Conservation (phyloP, 768 basidiomycete species). For the Inosperma sp. region DNA sequence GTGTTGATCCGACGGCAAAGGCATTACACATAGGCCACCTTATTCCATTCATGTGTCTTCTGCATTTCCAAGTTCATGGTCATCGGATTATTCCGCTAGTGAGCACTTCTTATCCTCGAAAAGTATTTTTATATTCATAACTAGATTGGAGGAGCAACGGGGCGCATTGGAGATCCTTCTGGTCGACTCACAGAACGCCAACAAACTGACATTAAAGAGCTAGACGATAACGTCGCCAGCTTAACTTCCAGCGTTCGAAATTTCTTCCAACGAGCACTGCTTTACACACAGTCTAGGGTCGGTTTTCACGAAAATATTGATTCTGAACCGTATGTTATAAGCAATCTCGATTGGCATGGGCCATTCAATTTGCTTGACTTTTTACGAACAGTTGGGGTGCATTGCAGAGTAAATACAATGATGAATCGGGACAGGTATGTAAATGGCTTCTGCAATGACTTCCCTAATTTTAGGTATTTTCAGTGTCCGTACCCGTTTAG, state of each 20-base stretch:
- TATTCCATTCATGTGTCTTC: constrained; percentile 75
- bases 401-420: constrained; percentile 85
- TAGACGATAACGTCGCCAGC: constrained; percentile 59
- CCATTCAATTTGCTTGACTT: constrained; percentile 77
- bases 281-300: constrained; percentile 49
- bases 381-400: constrained; percentile 72
- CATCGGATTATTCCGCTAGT: constrained; percentile 83
- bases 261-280: constrained; percentile 68
- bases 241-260: constrained; percentile 61
- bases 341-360: constrained; percentile 72
- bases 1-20: constrained; percentile 88
- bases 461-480: constrained; percentile 5
- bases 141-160: constrained; percentile 95
- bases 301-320: constrained; percentile 16
- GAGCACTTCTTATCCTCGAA: constrained; percentile 28
- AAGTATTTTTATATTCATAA: neutral
- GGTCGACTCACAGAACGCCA: constrained; percentile 81
- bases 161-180: constrained; percentile 95
- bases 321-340: constrained; percentile 31
- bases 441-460: too few relatives aligned
- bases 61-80: constrained; percentile 87
- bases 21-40: constrained; percentile 94
- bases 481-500: constrained; percentile 80
- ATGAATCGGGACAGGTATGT: constrained; percentile 87
- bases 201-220: constrained; percentile 52